These are phyloP conservation scores for Hura crepitans DNA, from an alignment of 441 rosid genomes.

Conservation along the genomic window DNA sequence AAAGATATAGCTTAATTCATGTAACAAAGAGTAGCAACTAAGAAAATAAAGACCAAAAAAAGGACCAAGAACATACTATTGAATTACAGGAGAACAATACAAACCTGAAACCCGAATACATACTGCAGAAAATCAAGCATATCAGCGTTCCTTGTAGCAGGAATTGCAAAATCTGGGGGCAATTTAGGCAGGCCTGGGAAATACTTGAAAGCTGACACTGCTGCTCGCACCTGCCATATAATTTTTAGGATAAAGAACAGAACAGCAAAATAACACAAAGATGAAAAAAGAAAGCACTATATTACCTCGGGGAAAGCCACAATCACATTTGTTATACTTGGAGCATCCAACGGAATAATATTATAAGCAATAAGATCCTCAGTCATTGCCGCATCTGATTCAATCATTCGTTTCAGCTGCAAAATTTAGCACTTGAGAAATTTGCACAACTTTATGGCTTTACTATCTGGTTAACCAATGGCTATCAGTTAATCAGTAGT, in stretches of 20 bases:
- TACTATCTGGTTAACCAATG: too few species aligned
- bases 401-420: conserved; percentile 81
- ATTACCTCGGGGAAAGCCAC: conserved; percentile 70
- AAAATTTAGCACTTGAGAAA: conserved; percentile 20
- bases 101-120: conserved; percentile 94
- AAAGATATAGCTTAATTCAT: background rate
- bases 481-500: too few species aligned
- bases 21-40: background rate
- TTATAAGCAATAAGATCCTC: conserved; percentile 90
- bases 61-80: background rate
- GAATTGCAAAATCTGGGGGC: conserved; percentile 70
- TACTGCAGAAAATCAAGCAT: conserved; percentile 84
- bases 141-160: conserved; percentile 67
- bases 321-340: conserved; percentile 63
- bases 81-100: conserved; percentile 23
- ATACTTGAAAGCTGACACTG: conserved; percentile 65
- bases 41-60: background rate
- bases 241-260: conserved; percentile 22
- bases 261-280: conserved; percentile 22
- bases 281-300: conserved; percentile 20
- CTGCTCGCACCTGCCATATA: conserved; percentile 68
- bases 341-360: conserved; percentile 80
- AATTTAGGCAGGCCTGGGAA: conserved; percentile 62
- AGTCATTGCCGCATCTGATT: conserved; percentile 89
- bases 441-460: background rate